A percentile compares a stretch with the other conserved stretches of the same genome.
Evolutionary conservation across 805 yeast genomes (phyloP).

Genomic region (Grigorovia humatica): DNA sequence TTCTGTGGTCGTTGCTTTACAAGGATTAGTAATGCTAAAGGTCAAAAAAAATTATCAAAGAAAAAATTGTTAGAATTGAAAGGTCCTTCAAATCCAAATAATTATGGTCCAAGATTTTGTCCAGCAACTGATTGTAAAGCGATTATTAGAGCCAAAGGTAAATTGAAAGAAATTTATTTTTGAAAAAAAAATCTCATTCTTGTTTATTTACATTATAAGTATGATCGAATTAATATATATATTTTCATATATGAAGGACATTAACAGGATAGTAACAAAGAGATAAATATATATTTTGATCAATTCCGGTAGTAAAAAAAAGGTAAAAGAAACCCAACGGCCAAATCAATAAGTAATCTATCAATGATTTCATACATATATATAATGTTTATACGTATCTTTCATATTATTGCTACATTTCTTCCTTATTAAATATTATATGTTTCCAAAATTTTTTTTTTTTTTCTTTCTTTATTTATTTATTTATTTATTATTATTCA

Average conservation of each 20-base stretch:
- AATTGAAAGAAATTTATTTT: slow-evolving; percentile 46
- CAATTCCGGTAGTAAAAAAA: too few relatives aligned
- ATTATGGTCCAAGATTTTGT: slow-evolving; percentile 49
- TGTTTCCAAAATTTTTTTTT: too few relatives aligned
- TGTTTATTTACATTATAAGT: too few relatives aligned
- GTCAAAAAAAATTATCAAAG: slow-evolving; percentile 14
- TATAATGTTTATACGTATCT: not conserved
- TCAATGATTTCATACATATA: too few relatives aligned
- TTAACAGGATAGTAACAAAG: too few relatives aligned
- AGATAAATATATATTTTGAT: too few relatives aligned
- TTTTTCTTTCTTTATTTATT: too few relatives aligned
- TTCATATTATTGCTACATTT: too few relatives aligned
- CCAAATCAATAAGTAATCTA: not conserved
- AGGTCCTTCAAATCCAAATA: slow-evolving; percentile 33
- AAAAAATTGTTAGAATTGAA: slow-evolving; percentile 14
- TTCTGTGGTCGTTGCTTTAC: slow-evolving; percentile 80
- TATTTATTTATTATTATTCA: too few relatives aligned
- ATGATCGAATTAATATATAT: too few relatives aligned
- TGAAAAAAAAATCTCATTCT: not conserved
- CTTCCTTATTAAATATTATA: too few relatives aligned
- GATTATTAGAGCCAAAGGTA: slow-evolving; percentile 35
- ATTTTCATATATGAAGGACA: too few relatives aligned
- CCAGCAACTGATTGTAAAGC: slow-evolving; percentile 43
- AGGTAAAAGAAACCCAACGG: not conserved
- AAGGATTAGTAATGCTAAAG: slow-evolving; percentile 40